Evolutionary conservation across 768 basidiomycete species (phyloP).

Genomic region (Holtermanniella nyarrowii): DNA sequence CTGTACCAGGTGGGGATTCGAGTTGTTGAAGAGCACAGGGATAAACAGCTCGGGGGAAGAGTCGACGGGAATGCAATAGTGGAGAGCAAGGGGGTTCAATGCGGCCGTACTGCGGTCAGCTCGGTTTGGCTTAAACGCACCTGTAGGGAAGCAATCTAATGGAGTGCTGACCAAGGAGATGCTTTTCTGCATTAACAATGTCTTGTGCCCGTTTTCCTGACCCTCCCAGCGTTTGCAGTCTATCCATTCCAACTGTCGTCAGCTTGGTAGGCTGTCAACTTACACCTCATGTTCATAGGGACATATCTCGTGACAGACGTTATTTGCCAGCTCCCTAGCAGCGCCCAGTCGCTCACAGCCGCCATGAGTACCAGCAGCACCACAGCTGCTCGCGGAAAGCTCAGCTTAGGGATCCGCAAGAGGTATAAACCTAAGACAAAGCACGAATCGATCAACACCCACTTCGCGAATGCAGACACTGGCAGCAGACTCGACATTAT

Average conservation of each 20-base stretch:
- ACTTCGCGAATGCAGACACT: conserved; percentile 4
- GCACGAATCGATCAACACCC: conserved; percentile 32
- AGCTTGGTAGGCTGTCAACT: conserved; percentile 13
- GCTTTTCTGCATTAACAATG: conserved; percentile 22
- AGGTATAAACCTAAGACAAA: conserved; percentile 33
- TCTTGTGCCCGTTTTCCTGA: conserved; percentile 35
- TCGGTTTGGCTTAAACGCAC: conserved; percentile 18
- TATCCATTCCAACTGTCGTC: conserved; percentile 21
- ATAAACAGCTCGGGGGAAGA: conserved; percentile 50
- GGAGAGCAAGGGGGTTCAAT: conserved; percentile 63
- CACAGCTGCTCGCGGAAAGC: conserved; percentile 28
- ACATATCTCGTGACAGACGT: conserved; percentile 16
- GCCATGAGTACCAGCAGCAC: conserved; percentile 18
- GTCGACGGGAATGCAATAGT: conserved; percentile 60
- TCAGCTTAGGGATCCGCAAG: conserved; percentile 42
- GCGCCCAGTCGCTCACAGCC: conserved; percentile 27
- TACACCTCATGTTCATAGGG: conserved; percentile 41
- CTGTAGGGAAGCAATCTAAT: conserved; percentile 84
- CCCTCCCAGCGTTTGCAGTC: conserved; percentile 20
- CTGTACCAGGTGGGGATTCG: conserved; percentile 56
- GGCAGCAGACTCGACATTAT: neutral
- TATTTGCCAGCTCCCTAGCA: conserved; percentile 31
- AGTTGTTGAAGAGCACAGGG: conserved; percentile 84
- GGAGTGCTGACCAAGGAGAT: conserved; percentile 65
- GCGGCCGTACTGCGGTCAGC: conserved; percentile 53